phyloP scores from a whole-genome alignment of 2,329 filamentous ascomycete species.

The Colletotrichum sp. region DNA sequence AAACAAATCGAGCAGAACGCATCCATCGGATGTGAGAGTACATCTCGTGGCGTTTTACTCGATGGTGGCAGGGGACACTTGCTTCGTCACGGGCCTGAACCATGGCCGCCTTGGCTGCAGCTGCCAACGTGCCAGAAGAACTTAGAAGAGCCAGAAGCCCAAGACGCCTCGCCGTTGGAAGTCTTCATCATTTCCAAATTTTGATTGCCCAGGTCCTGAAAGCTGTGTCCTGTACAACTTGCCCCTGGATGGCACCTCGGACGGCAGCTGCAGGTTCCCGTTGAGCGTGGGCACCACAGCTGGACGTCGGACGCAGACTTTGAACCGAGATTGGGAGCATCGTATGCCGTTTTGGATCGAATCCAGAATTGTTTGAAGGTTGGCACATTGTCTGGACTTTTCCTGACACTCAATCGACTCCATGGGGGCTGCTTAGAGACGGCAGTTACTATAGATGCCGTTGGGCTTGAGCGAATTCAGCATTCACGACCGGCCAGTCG shows the following conservation, averaged over 20 bases:
- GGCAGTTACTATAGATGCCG: background rate
- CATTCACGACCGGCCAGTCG: too few relatives aligned
- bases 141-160: background rate
- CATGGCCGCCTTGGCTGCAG: background rate
- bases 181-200: background rate
- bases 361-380: too few relatives aligned
- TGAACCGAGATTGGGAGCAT: background rate
- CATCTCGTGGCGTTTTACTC: background rate
- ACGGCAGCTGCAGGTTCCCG: constrained; percentile 9
- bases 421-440: rapidly evolving
- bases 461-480: too few relatives aligned
- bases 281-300: background rate
- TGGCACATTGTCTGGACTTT: background rate
- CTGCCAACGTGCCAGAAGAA: background rate
- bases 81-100: rapidly evolving
- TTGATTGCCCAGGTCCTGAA: background rate
- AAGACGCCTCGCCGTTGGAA: background rate
- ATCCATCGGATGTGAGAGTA: background rate
- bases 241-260: background rate
- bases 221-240: background rate
- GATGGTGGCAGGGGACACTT: rapidly evolving
- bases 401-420: rapidly evolving
- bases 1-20: background rate
- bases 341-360: background rate
- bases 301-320: background rate